These are phyloP conservation scores for Picea engelmannii DNA, from an alignment of 83 land plant species.

Conservation along the genomic window DNA sequence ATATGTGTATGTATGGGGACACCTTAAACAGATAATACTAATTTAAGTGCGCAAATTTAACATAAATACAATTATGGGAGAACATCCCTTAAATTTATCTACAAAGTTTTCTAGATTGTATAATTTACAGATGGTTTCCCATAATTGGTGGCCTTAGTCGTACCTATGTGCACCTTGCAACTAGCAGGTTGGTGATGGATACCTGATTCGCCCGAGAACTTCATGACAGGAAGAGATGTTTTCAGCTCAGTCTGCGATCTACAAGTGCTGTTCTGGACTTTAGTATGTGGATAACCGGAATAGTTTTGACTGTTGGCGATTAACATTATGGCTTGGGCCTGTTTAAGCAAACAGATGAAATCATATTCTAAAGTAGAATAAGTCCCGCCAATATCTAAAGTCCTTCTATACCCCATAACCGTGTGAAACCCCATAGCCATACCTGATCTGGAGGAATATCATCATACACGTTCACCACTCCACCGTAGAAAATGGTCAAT, in stretches of 20 bases:
- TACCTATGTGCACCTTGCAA: neutral
- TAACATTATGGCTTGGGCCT: neutral
- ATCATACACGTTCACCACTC: neutral
- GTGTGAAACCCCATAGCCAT: neutral
- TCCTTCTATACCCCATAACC: too few species aligned
- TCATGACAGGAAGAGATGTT: neutral
- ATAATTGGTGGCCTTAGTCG: neutral
- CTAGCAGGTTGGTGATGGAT: neutral
- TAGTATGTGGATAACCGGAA: neutral
- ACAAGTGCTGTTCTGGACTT: neutral
- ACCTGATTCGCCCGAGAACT: neutral
- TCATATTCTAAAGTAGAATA: too few species aligned
- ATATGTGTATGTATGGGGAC: too few species aligned
- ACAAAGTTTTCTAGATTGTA: too few species aligned
- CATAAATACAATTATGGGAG: too few species aligned
- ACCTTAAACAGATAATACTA: too few species aligned
- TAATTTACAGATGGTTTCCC: too few species aligned
- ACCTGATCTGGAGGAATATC: constrained; percentile 8
- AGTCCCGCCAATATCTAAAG: too few species aligned
- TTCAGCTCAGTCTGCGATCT: neutral
- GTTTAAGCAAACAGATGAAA: too few species aligned
- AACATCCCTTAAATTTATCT: too few species aligned
- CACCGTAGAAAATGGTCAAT: constrained; percentile 8
- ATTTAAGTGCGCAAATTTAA: too few species aligned
- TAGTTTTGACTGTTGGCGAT: neutral